Evolutionary conservation across 2,329 filamentous ascomycete genomes (phyloP).

Genomic region (Nakataea oryzae): DNA sequence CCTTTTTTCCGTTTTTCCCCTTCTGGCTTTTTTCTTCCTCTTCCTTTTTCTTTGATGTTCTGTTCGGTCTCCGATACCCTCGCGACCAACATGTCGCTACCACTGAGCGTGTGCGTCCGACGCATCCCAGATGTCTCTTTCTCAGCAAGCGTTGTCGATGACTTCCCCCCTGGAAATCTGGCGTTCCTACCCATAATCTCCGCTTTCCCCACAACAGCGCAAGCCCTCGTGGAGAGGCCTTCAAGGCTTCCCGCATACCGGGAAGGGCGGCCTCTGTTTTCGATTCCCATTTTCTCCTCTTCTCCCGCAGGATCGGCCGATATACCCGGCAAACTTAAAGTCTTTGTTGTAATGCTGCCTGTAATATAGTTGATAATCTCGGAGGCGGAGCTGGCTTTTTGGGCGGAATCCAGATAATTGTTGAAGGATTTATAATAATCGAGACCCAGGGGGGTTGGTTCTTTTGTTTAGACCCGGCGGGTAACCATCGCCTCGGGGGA

Average conservation of each 20-base stretch:
- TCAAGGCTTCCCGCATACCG: not conserved
- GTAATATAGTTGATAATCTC: not conserved
- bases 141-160: not conserved
- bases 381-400: not conserved
- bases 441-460: not conserved
- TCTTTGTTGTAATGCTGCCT: not conserved
- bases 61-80: not conserved
- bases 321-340: not conserved
- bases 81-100: not conserved
- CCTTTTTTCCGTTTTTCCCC: not conserved
- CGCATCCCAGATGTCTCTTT: not conserved
- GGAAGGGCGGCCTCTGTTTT: not conserved
- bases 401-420: not conserved
- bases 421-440: not conserved
- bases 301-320: not conserved
- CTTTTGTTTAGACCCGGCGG: not conserved
- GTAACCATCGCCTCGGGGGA: not conserved
- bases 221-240: not conserved
- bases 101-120: not conserved
- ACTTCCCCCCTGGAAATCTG: not conserved
- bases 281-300: not conserved
- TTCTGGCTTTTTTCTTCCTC: not conserved
- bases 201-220: not conserved
- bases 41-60: not conserved
- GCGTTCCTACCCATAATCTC: not conserved